Percentiles rank a stretch among this genome's conserved stretches.
phyloP scores from a whole-genome alignment of 2,329 filamentous ascomycete species.

The Aphanoascus verrucosus region DNA sequence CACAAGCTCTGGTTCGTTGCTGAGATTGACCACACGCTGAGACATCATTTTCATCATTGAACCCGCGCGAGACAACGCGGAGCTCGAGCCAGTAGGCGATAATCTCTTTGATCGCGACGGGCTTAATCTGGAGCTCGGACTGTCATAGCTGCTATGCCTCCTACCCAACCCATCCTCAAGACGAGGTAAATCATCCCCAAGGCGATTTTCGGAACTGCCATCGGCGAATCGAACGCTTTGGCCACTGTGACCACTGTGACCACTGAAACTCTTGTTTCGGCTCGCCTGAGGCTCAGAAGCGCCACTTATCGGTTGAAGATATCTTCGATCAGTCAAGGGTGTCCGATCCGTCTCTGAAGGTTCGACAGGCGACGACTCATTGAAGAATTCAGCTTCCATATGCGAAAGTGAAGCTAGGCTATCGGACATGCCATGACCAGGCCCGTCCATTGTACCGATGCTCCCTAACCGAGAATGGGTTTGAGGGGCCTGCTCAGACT shows the following conservation, averaged over 20 bases:
- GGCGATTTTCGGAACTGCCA: constrained; percentile 28
- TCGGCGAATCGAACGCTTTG: constrained; percentile 46
- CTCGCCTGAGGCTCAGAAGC: constrained; percentile 17
- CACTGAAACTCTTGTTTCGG: constrained; percentile 1
- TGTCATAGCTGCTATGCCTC: constrained; percentile 46
- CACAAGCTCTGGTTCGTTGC: constrained; percentile 76
- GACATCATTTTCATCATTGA: constrained; percentile 81
- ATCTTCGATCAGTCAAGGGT: constrained; percentile 47
- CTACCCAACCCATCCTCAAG: constrained; percentile 49
- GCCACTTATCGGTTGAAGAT: constrained; percentile 48
- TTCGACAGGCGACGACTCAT: constrained; percentile 42
- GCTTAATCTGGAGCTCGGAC: constrained; percentile 12
- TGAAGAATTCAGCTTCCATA: constrained; percentile 19
- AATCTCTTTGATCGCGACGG: constrained; percentile 41
- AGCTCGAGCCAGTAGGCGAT: constrained; percentile 51
- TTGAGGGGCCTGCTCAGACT: not conserved
- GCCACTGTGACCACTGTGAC: constrained; percentile 26
- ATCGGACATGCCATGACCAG: constrained; percentile 5
- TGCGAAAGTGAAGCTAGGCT: constrained; percentile 11
- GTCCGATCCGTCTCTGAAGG: constrained; percentile 48
- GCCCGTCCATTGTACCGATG: not conserved
- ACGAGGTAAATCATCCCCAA: constrained; percentile 51
- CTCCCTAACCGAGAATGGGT: not conserved
- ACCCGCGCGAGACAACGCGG: constrained; percentile 56
- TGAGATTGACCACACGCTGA: constrained; percentile 93